phyloP scores from a whole-genome alignment of 2,329 filamentous ascomycete species.

The Pseudopithomyces maydicus region DNA sequence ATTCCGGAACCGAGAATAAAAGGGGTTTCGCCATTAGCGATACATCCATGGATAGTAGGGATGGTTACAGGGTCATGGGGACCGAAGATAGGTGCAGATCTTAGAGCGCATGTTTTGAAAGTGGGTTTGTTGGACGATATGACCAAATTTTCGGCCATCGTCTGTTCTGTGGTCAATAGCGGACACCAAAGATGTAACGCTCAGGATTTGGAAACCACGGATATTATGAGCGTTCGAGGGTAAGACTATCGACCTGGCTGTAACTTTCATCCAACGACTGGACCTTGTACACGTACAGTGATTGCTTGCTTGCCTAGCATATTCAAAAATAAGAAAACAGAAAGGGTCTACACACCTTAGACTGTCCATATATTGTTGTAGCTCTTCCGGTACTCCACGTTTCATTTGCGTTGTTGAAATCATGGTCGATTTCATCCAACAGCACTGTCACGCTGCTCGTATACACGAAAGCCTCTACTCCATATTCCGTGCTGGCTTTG shows the following conservation, averaged over 20 bases:
- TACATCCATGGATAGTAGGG: slow-evolving; percentile 74
- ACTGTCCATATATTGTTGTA: slow-evolving; percentile 81
- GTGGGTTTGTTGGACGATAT: slow-evolving; percentile 71
- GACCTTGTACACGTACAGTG: not conserved
- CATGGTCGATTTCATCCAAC: slow-evolving; percentile 73
- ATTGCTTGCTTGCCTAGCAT: not conserved
- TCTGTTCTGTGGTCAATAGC: slow-evolving; percentile 50
- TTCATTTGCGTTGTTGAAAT: slow-evolving; percentile 86
- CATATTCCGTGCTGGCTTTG: slow-evolving; percentile 69
- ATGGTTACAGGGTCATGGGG: slow-evolving; percentile 82
- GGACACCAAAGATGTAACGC: not conserved
- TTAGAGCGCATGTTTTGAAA: slow-evolving; percentile 79
- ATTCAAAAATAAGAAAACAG: slow-evolving; percentile 1
- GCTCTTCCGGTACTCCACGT: slow-evolving; percentile 76
- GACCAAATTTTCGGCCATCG: slow-evolving; percentile 80
- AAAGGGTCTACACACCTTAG: slow-evolving; percentile 65
- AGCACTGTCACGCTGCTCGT: slow-evolving; percentile 89
- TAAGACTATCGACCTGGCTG: too few species aligned
- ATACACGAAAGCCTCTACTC: slow-evolving; percentile 84
- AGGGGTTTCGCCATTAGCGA: slow-evolving; percentile 69
- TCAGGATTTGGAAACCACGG: not conserved
- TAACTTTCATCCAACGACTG: too few species aligned
- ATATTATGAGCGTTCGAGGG: too few species aligned
- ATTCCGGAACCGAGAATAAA: slow-evolving; percentile 80
- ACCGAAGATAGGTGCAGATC: slow-evolving; percentile 88